These are phyloP conservation scores for Ogataea methanolica DNA, from an alignment of 805 yeast species.

Conservation along the genomic window DNA sequence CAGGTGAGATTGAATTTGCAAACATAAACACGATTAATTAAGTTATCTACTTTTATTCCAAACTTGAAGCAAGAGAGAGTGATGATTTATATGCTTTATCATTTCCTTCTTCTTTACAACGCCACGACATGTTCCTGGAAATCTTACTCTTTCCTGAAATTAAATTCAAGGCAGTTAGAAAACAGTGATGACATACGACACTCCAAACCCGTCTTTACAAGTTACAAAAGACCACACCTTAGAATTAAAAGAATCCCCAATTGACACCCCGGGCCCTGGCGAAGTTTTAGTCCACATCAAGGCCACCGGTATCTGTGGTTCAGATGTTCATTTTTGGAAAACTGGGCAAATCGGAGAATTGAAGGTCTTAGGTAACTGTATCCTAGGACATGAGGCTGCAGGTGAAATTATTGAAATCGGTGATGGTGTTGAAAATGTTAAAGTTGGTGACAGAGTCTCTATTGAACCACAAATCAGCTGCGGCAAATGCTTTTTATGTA, in stretches of 20 bases:
- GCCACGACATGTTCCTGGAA: too few species aligned
- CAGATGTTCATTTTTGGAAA: constrained; percentile 66
- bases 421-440: constrained; percentile 37
- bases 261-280: constrained; percentile 28
- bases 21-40: too few species aligned
- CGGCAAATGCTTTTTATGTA: constrained; percentile 34
- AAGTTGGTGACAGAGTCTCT: constrained; percentile 45
- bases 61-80: too few species aligned
- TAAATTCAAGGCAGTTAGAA: too few species aligned
- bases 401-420: constrained; percentile 48
- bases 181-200: too few species aligned
- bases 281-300: constrained; percentile 53
- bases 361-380: constrained; percentile 29
- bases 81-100: too few species aligned
- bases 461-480: constrained; percentile 56
- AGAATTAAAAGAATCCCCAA: constrained; percentile 16
- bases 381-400: constrained; percentile 42
- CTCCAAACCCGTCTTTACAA: constrained; percentile 18
- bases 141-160: too few species aligned
- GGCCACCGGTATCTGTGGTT: constrained; percentile 72
- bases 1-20: too few species aligned
- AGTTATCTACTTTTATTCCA: too few species aligned
- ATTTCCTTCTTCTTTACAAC: too few species aligned
- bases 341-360: constrained; percentile 59
- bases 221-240: constrained; percentile 17